A percentile compares a stretch with the other conserved stretches of the same genome.
These are phyloP conservation scores for Oemleria cerasiformis DNA, from an alignment of 306 rosid genomes.

Conservation along the genomic window DNA sequence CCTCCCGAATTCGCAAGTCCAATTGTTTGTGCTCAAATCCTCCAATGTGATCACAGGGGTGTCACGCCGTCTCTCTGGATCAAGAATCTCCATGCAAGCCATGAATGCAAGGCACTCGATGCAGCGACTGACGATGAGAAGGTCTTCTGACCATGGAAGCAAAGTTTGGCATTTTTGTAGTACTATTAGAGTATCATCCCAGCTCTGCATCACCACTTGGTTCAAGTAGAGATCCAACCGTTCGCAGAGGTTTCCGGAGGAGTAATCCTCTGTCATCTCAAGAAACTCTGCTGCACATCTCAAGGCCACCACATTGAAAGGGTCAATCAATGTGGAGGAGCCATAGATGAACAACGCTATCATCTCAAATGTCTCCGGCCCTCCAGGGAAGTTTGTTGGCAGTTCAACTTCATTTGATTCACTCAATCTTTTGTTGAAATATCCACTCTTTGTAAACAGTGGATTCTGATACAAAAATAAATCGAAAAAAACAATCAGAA, in stretches of 20 bases:
- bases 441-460: constrained; percentile 73
- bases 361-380: constrained; percentile 77
- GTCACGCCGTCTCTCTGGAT: constrained; percentile 66
- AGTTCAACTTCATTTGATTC: constrained; percentile 62
- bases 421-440: constrained; percentile 55
- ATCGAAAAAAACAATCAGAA: neutral
- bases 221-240: constrained; percentile 73
- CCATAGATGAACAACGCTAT: constrained; percentile 73
- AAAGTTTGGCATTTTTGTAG: constrained; percentile 71
- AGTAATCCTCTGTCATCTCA: constrained; percentile 74
- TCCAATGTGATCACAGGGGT: constrained; percentile 63
- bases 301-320: constrained; percentile 72
- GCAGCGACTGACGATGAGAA: constrained; percentile 75
- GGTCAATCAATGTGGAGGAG: constrained; percentile 68
- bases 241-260: constrained; percentile 62
- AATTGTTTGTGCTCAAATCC: constrained; percentile 46
- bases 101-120: constrained; percentile 87
- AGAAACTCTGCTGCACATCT: constrained; percentile 86
- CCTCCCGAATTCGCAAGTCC: constrained; percentile 58
- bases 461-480: constrained; percentile 47
- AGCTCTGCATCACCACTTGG: constrained; percentile 80
- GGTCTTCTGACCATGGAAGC: constrained; percentile 83
- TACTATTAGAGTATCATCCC: constrained; percentile 85
- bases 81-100: constrained; percentile 97
- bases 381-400: constrained; percentile 77